Conservation (phyloP, 768 basidiomycete species). For the Suillus bovinus region DNA sequence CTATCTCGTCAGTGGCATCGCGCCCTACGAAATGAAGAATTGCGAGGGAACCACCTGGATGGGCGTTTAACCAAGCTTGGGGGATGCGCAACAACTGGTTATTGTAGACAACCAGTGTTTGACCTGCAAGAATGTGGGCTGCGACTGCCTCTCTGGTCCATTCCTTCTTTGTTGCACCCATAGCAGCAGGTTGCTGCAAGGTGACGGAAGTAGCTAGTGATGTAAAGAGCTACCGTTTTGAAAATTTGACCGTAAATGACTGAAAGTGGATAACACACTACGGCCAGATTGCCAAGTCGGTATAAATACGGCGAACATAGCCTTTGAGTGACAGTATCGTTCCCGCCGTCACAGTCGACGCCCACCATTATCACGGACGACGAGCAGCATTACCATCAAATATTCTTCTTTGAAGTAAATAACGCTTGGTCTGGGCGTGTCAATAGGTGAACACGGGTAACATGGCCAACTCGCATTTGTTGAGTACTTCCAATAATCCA, state of each 20-base stretch:
- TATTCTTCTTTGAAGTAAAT: background rate
- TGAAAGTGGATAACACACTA: conserved; percentile 1
- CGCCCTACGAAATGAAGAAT: conserved; percentile 95
- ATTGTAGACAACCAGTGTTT: conserved; percentile 73
- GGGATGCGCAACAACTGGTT: conserved; percentile 66
- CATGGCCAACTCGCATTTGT: conserved; percentile 21
- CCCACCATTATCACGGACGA: conserved; percentile 11
- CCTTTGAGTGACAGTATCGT: conserved; percentile 6
- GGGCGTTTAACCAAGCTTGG: conserved; percentile 73
- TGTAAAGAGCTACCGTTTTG: background rate
- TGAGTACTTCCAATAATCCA: conserved; percentile 13
- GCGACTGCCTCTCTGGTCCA: conserved; percentile 63
- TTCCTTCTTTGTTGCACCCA: conserved; percentile 31
- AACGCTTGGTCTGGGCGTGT: conserved; percentile 21
- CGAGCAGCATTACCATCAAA: background rate
- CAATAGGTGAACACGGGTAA: conserved; percentile 17
- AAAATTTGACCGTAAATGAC: background rate
- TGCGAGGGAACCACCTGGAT: conserved; percentile 88
- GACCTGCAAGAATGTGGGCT: conserved; percentile 70
- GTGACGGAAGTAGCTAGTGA: background rate
- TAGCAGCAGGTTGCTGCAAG: conserved; percentile 14
- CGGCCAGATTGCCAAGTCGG: background rate
- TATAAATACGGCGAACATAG: conserved; percentile 4
- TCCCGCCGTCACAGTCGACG: conserved; percentile 7
- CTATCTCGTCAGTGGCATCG: conserved; percentile 93